A percentile compares a stretch with the other conserved stretches of the same genome.
Conservation (phyloP, 129 eudicot genomes). For the Flaveria linearis region DNA sequence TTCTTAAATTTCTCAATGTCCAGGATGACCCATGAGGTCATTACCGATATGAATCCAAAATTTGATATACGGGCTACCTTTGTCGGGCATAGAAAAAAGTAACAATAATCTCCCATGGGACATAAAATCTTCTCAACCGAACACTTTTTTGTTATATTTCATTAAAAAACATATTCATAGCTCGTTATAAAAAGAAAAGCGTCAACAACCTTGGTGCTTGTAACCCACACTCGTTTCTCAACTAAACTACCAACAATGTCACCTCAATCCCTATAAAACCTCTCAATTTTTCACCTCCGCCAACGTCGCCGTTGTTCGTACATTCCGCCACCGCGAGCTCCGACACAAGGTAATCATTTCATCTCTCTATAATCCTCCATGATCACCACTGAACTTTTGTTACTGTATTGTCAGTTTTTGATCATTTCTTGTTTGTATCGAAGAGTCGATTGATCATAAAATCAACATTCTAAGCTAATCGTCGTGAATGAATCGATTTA, state of each 20-base stretch:
- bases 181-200: not conserved
- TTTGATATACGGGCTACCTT: too few species aligned
- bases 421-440: constrained; percentile 8
- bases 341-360: not conserved
- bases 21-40: too few species aligned
- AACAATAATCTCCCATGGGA: too few species aligned
- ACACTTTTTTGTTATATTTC: too few species aligned
- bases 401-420: not conserved
- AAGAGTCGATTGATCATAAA: not conserved
- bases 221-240: not conserved
- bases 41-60: too few species aligned
- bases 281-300: not conserved
- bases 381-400: not conserved
- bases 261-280: constrained; percentile 6
- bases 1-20: too few species aligned
- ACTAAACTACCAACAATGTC: not conserved
- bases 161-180: not conserved
- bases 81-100: too few species aligned
- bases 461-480: not conserved
- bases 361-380: not conserved
- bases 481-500: not conserved
- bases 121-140: too few species aligned
- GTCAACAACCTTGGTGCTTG: constrained; percentile 5
- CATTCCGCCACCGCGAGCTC: constrained; percentile 14
- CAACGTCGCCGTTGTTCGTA: constrained; percentile 15